Conservation (phyloP, 2,329 filamentous ascomycete species). For the Fusarium sp. region DNA sequence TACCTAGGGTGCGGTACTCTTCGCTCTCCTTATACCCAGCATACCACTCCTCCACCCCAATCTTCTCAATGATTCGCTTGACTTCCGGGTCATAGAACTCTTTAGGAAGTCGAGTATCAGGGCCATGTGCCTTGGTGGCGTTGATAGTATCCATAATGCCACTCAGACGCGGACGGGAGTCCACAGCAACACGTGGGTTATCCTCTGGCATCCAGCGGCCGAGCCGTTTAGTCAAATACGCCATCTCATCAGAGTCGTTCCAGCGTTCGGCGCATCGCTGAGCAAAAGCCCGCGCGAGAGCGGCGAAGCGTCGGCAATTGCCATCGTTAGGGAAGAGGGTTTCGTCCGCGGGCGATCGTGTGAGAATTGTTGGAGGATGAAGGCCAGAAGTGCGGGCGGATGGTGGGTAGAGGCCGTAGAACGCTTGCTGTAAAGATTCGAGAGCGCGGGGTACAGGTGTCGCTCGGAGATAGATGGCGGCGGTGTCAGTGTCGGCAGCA, state of each 20-base stretch:
- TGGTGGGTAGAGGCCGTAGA: slow-evolving; percentile 79
- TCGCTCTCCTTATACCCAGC: slow-evolving; percentile 83
- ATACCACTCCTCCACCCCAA: slow-evolving; percentile 94
- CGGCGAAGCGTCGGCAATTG: slow-evolving; percentile 79
- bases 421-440: slow-evolving; percentile 81
- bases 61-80: slow-evolving; percentile 76
- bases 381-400: slow-evolving; percentile 61
- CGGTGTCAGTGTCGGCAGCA: slow-evolving; percentile 63
- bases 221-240: slow-evolving; percentile 81
- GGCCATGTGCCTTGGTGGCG: slow-evolving; percentile 82
- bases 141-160: slow-evolving; percentile 97
- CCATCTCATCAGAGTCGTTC: slow-evolving; percentile 85
- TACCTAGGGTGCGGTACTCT: slow-evolving; percentile 91
- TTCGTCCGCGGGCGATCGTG: slow-evolving; percentile 75
- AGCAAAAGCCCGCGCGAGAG: slow-evolving; percentile 77
- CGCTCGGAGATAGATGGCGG: slow-evolving; percentile 78
- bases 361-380: slow-evolving; percentile 74
- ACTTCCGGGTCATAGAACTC: slow-evolving; percentile 88
- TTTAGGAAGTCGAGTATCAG: slow-evolving; percentile 80
- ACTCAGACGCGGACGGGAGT: slow-evolving; percentile 84
- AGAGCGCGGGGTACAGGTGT: slow-evolving; percentile 82
- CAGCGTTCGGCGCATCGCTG: slow-evolving; percentile 78
- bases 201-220: slow-evolving; percentile 87
- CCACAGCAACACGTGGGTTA: slow-evolving; percentile 79
- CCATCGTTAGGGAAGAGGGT: slow-evolving; percentile 84